Evolutionary conservation across 805 yeast species (phyloP), one percentile per base, ranked within the genome.

Genomic region (baker's yeast (Saccharomyces cerevisiae)): DNA sequence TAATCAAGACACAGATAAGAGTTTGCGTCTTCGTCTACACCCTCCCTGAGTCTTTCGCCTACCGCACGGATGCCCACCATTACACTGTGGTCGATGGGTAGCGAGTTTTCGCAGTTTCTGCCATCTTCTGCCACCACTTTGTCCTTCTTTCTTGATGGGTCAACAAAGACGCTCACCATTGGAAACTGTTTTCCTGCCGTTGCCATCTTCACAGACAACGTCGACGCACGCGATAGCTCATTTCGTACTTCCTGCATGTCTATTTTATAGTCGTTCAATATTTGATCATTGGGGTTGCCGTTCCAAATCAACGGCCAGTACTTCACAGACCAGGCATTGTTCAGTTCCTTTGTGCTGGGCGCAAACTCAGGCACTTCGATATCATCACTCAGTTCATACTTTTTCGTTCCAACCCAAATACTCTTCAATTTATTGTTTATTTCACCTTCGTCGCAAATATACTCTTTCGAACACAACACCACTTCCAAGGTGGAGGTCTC

Each of bases 241-340:
- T 60, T 51, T 36, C 63, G 62, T 50, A 82, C 82, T 28, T 65
- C 65, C 0, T 61, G 71, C 51, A 81, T 73, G 56, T 87, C 79
- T 52, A 83, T 72, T 2, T 61, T 61, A 24, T 82, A 74, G 6
- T 80, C 82, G 29, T 84, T 82, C 43, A 89, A 69, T 31, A 79
- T 79, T 62, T 87, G 94, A 55, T 83, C 82, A 60, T 83, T 76
- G 0, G 96, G 95, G 64, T 91, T 89, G 0, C 98, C 98, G 60
- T 90, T 84, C 98, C 98, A 94, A 43, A 89, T 77, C 52, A 89
- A 71, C 0, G 98, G 98, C 99, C 98, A 92, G 59, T 78, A 79
- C 17, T 72, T 59, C 3, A 68, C 53, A 2, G 90, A 79, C 97
- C 97, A 91, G 46, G 74, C 72, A 0, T 69, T 55, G 24, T 85